Percentiles rank a stretch among this genome's conserved stretches.
Conservation (phyloP, 2,329 filamentous ascomycete genomes). For the Tolypocladium endophyticum region DNA sequence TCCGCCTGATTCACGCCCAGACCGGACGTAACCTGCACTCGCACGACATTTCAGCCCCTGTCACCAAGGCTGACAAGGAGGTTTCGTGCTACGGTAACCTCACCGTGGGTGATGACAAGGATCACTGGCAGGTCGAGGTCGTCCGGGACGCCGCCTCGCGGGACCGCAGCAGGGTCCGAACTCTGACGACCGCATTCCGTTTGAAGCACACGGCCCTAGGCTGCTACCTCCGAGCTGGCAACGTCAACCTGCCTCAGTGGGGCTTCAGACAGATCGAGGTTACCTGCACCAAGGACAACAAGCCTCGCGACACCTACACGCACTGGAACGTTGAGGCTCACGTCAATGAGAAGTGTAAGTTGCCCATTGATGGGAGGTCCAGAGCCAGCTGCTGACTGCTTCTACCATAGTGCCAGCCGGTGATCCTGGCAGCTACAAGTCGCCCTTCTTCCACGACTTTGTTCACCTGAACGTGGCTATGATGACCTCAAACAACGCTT, state of each 20-base stretch:
- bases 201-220: constrained; percentile 71
- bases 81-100: constrained; percentile 94
- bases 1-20: constrained; percentile 87
- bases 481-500: constrained; percentile 99
- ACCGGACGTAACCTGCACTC: constrained; percentile 97
- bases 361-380: background rate
- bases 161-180: constrained; percentile 77
- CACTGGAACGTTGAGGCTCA: constrained; percentile 99
- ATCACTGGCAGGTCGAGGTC: constrained; percentile 93
- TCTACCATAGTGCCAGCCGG: constrained; percentile 65
- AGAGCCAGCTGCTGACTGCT: background rate
- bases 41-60: constrained; percentile 76
- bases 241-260: constrained; percentile 95
- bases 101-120: constrained; percentile 92
- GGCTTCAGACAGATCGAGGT: constrained; percentile 99
- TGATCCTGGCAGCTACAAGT: constrained; percentile 87
- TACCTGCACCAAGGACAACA: constrained; percentile 87
- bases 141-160: constrained; percentile 79
- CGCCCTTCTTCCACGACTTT: constrained; percentile 95
- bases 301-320: constrained; percentile 84
- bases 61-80: constrained; percentile 83
- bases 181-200: constrained; percentile 86
- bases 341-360: constrained; percentile 82
- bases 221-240: constrained; percentile 92
- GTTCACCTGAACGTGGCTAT: constrained; percentile 97